These are phyloP conservation scores for Aureobasidium vineae DNA, from an alignment of 2,329 filamentous ascomycete species.

Conservation along the genomic window DNA sequence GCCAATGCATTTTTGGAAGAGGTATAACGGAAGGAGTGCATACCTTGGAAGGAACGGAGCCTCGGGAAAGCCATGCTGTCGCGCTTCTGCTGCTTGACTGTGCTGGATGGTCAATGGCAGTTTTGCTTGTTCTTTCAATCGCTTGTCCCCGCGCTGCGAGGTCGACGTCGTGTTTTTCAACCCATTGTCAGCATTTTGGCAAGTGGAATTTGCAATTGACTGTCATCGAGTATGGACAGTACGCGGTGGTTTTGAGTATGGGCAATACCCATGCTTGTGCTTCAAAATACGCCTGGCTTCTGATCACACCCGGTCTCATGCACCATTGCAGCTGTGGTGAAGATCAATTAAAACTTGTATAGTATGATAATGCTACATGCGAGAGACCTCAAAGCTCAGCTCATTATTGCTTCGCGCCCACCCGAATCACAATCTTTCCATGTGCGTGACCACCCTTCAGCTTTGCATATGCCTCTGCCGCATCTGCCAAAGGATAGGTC, in stretches of 20 bases:
- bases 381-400: not conserved
- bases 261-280: constrained; percentile 15
- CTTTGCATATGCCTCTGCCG: constrained; percentile 57
- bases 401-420: constrained; percentile 26
- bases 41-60: constrained; percentile 6
- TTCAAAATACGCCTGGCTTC: constrained; percentile 18
- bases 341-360: not conserved
- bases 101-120: not conserved
- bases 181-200: constrained; percentile 18
- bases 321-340: not conserved
- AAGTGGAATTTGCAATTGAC: constrained; percentile 17
- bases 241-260: constrained; percentile 26
- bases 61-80: not conserved
- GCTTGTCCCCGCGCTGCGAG: constrained; percentile 22
- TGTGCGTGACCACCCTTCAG: constrained; percentile 55
- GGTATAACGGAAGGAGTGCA: not conserved
- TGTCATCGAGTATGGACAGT: constrained; percentile 20
- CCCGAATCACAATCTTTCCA: constrained; percentile 58
- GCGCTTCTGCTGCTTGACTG: not conserved
- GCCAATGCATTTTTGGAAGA: not conserved
- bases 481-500: constrained; percentile 56
- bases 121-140: not conserved
- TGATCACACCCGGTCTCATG: not conserved
- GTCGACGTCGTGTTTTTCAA: constrained; percentile 11
- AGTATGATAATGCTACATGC: not conserved